Percentiles rank a stretch among this genome's conserved stretches.
phyloP scores from a whole-genome alignment of 75 land plant genomes.

The Pseudotsuga menziesii region DNA sequence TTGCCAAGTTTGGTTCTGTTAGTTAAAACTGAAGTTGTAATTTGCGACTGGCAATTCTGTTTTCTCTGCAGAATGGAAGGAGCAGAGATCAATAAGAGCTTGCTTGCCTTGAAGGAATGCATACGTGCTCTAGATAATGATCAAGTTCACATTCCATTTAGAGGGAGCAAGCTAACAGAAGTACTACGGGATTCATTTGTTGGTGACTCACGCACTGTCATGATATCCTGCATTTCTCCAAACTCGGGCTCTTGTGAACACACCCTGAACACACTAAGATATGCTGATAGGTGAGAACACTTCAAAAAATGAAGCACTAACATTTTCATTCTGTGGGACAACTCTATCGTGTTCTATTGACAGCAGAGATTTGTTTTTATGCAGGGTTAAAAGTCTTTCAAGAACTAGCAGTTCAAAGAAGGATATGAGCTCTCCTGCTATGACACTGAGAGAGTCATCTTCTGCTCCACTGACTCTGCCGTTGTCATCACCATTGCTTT shows the following conservation, averaged over 20 bases:
- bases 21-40: neutral
- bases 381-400: constrained; percentile 97
- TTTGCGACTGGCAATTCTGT: neutral
- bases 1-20: neutral
- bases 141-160: constrained; percentile 93
- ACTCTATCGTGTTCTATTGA: neutral
- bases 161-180: constrained; percentile 99
- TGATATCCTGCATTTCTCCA: constrained; percentile 98
- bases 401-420: constrained; percentile 78
- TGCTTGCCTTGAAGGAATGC: constrained; percentile 95
- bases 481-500: constrained; percentile 19
- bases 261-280: constrained; percentile 95
- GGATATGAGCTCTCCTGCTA: constrained; percentile 30
- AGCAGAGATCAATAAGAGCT: constrained; percentile 98
- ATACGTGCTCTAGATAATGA: constrained; percentile 98
- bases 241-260: constrained; percentile 98
- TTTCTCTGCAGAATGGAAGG: constrained; percentile 88
- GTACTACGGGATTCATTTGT: constrained; percentile 95
- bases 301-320: too few relatives aligned
- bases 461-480: constrained; percentile 19
- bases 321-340: too few relatives aligned
- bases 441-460: constrained; percentile 42
- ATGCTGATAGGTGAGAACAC: constrained; percentile 88
- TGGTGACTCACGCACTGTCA: constrained; percentile 93
- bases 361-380: neutral